phyloP scores from a whole-genome alignment of 345 rosid species.

The Mercurialis annua region DNA sequence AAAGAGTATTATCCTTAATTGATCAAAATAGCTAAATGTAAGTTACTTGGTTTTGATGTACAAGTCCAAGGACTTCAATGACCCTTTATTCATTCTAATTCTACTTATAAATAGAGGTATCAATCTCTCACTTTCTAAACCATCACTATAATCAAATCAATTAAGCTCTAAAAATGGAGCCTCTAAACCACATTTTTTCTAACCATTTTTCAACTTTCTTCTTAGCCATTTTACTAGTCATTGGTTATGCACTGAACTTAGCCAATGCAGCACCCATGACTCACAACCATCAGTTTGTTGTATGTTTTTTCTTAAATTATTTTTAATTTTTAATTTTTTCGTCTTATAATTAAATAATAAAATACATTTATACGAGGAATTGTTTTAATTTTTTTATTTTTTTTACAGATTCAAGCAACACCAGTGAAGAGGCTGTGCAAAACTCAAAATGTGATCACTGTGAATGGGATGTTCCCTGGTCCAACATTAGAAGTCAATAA shows the following conservation, averaged over 20 bases:
- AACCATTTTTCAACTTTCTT: background rate
- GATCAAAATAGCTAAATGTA: too few relatives aligned
- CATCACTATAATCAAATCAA: background rate
- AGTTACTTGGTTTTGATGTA: too few relatives aligned
- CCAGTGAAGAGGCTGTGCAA: conserved; percentile 97
- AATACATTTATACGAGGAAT: too few relatives aligned
- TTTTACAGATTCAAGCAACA: conserved; percentile 59
- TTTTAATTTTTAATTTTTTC: background rate
- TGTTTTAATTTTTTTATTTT: background rate
- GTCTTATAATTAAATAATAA: background rate
- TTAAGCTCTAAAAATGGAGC: background rate
- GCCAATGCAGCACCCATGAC: conserved; percentile 33
- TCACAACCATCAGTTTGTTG: conserved; percentile 71
- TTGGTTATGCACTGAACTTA: conserved; percentile 33
- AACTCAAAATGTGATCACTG: conserved; percentile 70
- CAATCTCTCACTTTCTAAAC: background rate
- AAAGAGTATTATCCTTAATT: too few relatives aligned
- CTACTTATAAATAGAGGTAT: conserved; percentile 11
- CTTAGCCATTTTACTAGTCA: conserved; percentile 33
- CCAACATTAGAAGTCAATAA: conserved; percentile 76
- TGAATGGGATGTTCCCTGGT: conserved; percentile 90
- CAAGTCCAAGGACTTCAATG: too few relatives aligned
- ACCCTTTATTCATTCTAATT: background rate
- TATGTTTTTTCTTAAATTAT: conserved; percentile 29
- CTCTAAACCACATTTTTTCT: background rate